A percentile compares a stretch with the other conserved stretches of the same genome.
These are phyloP conservation scores for Colletotrichum liaoningense DNA, from an alignment of 2,329 filamentous ascomycete species.

Conservation along the genomic window DNA sequence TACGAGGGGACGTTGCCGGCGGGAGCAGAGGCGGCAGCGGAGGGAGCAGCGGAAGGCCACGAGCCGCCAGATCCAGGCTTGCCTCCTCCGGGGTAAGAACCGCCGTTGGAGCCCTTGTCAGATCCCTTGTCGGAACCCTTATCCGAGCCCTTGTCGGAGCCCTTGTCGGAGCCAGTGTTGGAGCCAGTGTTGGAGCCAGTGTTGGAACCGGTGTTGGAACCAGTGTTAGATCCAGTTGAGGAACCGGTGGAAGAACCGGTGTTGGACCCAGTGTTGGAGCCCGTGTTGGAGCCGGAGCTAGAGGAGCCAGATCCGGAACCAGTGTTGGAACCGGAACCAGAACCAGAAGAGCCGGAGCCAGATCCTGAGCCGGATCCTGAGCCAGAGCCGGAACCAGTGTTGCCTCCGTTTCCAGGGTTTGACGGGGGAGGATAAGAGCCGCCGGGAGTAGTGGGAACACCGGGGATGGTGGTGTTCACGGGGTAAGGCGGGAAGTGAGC, in stretches of 20 bases:
- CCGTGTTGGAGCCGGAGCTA: background rate
- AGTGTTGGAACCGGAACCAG: background rate
- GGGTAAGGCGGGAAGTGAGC: slow-evolving; percentile 20
- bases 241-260: background rate
- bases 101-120: background rate
- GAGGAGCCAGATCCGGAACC: background rate
- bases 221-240: background rate
- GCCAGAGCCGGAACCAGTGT: background rate
- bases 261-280: background rate
- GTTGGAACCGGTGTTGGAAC: background rate
- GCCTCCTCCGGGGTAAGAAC: background rate
- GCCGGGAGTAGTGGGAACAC: slow-evolving; percentile 15
- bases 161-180: background rate
- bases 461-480: slow-evolving; percentile 27
- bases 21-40: slow-evolving; percentile 14
- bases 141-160: background rate
- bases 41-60: background rate
- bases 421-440: background rate
- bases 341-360: background rate
- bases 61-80: background rate
- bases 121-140: background rate
- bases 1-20: slow-evolving; percentile 16
- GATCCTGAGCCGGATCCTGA: background rate
- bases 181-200: background rate
- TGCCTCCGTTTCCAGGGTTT: background rate